These are phyloP conservation scores for Forsythia viridissima DNA, from an alignment of 257 asterid species.

Conservation along the genomic window DNA sequence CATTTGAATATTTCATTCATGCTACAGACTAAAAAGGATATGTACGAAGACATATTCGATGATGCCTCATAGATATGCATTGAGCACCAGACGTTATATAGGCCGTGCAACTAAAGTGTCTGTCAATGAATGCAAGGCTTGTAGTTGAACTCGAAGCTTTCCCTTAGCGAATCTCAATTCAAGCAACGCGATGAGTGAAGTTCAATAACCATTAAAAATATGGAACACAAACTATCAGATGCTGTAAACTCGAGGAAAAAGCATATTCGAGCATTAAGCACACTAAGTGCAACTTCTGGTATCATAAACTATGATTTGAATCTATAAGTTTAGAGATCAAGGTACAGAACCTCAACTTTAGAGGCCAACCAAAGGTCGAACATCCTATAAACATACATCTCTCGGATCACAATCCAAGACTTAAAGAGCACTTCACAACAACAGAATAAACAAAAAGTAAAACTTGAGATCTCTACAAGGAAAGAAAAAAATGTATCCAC, in stretches of 20 bases:
- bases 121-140: too few relatives aligned
- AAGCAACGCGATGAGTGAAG: not conserved
- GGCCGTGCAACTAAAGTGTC: too few relatives aligned
- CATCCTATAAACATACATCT: constrained; percentile 20
- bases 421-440: constrained; percentile 29
- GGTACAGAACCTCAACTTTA: constrained; percentile 30
- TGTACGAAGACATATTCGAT: too few relatives aligned
- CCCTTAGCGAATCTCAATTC: not conserved
- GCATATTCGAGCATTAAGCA: not conserved
- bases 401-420: not conserved
- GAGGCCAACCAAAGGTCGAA: constrained; percentile 26
- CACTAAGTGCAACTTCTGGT: not conserved
- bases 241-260: not conserved
- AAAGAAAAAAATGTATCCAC: not conserved
- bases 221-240: not conserved
- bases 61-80: too few relatives aligned
- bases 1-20: too few relatives aligned
- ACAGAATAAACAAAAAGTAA: constrained; percentile 5
- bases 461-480: not conserved
- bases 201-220: not conserved
- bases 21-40: too few relatives aligned
- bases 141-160: not conserved
- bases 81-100: too few relatives aligned
- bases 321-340: constrained; percentile 36
- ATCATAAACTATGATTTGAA: constrained; percentile 9